Percentiles rank a stretch among this genome's conserved stretches.
These are phyloP conservation scores for Arabidopsis thaliana DNA, from an alignment of 345 rosid species.

Conservation along the genomic window TAIR10.1 NC_003075.7:15404501-15405000, in stretches of 20 bases:
- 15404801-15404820: constrained; percentile 65
- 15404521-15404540: constrained; percentile 90
- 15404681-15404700: constrained; percentile 89
- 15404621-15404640: constrained; percentile 76
- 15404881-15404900: constrained; percentile 75
- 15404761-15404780: constrained; percentile 80
- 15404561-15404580: constrained; percentile 75
- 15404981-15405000: constrained; percentile 59
- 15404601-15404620: constrained; percentile 73
- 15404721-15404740: constrained; percentile 79
- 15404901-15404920: constrained; percentile 67
- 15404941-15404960: constrained; percentile 86
- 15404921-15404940: constrained; percentile 63
- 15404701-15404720: constrained; percentile 66
- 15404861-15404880: constrained; percentile 93
- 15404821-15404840: constrained; percentile 69
- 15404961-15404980: constrained; percentile 75
- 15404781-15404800: constrained; percentile 62
- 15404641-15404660: constrained; percentile 77
- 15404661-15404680: constrained; percentile 78
- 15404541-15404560: constrained; percentile 96
- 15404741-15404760: constrained; percentile 82
- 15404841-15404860: constrained; percentile 83
- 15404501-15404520: constrained; percentile 63
- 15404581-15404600: constrained; percentile 72